Evolutionary conservation across 169 alveolate genomes (phyloP).

Genomic region (Cryptosporidium parvum): DNA sequence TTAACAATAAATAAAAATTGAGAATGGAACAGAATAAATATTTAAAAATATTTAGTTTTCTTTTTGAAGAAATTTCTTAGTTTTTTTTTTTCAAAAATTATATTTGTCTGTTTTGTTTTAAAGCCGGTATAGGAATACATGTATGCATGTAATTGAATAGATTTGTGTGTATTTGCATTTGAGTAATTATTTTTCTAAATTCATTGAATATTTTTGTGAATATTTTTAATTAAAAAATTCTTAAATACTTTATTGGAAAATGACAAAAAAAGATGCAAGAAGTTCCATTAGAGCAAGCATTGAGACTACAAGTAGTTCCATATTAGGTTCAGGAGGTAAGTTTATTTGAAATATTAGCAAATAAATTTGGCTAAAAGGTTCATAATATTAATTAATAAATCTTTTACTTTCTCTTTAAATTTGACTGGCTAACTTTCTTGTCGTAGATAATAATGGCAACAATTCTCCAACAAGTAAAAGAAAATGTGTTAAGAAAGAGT

Average conservation of each 20-base stretch:
- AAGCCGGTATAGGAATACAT: conserved; percentile 7
- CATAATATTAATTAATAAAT: background rate
- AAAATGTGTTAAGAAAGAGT: conserved; percentile 49
- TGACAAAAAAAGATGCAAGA: conserved; percentile 34
- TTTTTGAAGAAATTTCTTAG: background rate
- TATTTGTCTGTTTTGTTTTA: background rate
- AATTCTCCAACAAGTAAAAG: conserved; percentile 32
- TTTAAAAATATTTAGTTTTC: background rate
- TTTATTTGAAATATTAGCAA: background rate
- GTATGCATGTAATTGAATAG: background rate
- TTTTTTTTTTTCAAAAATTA: background rate
- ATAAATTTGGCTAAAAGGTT: background rate
- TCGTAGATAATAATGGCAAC: background rate
- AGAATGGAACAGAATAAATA: background rate
- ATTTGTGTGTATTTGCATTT: background rate
- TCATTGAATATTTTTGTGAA: background rate
- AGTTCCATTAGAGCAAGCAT: conserved; percentile 32
- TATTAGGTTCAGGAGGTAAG: conserved; percentile 24
- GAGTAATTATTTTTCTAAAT: background rate
- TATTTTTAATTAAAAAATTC: background rate
- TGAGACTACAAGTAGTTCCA: conserved; percentile 34
- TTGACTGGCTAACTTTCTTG: background rate
- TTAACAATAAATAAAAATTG: background rate
- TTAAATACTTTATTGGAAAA: background rate
- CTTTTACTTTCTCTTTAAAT: background rate